These are phyloP conservation scores for Microbotryum saponariae DNA, from an alignment of 1,284 basidiomycete species.

Conservation along the genomic window DNA sequence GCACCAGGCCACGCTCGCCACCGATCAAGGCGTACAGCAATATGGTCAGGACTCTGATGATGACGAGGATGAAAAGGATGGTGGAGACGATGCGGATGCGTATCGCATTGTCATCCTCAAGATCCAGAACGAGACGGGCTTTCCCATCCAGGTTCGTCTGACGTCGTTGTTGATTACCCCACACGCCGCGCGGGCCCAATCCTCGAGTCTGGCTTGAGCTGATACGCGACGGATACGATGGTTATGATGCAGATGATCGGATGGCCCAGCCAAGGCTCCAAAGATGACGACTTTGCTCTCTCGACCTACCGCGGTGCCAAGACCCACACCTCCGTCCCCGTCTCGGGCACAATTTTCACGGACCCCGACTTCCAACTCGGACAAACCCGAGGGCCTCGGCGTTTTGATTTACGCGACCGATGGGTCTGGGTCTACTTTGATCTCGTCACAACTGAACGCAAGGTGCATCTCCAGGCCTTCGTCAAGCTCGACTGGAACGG, in stretches of 20 bases:
- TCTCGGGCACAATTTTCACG: conserved; percentile 6
- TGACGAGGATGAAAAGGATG: too few relatives aligned
- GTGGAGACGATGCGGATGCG: too few relatives aligned
- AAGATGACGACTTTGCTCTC: conserved; percentile 6
- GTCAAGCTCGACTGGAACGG: conserved; percentile 10
- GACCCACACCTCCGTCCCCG: conserved; percentile 3
- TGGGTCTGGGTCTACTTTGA: conserved; percentile 18
- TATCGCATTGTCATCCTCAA: too few relatives aligned
- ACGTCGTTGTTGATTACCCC: too few relatives aligned
- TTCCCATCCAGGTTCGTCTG: too few relatives aligned
- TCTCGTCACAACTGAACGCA: conserved; percentile 5
- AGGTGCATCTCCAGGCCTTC: conserved; percentile 13
- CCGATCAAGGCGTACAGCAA: too few relatives aligned
- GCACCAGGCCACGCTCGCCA: too few relatives aligned
- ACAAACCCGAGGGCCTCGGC: background rate
- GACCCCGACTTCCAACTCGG: background rate
- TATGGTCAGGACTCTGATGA: too few relatives aligned
- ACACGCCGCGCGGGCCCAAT: too few relatives aligned
- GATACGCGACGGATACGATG: background rate
- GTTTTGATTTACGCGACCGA: conserved; percentile 1
- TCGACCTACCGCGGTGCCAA: conserved; percentile 10
- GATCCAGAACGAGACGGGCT: too few relatives aligned
- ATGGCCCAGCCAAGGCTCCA: conserved; percentile 9
- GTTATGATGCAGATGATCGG: conserved; percentile 4
- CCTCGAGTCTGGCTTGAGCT: too few relatives aligned